Evolutionary conservation across 2,329 filamentous ascomycete genomes (phyloP).

Genomic region (Penicillium crustosum): DNA sequence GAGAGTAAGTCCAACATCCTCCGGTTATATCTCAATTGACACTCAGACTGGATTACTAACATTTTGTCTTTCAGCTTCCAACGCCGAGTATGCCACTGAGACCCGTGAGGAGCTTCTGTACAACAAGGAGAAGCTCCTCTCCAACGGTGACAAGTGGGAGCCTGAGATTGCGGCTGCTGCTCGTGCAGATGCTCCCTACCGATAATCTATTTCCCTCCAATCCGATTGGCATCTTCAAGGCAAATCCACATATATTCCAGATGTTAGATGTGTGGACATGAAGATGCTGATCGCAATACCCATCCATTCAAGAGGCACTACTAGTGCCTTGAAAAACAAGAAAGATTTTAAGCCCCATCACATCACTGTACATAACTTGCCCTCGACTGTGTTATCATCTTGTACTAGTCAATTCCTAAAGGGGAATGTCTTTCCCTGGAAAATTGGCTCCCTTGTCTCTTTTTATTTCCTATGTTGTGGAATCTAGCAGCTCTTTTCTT

Average conservation of each 20-base stretch:
- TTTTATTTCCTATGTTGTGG: slow-evolving; percentile 30
- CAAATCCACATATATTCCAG: neutral
- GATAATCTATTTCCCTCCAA: slow-evolving; percentile 52
- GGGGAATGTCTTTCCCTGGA: slow-evolving; percentile 21
- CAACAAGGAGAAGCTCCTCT: slow-evolving; percentile 92
- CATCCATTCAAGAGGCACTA: slow-evolving; percentile 6
- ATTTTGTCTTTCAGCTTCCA: slow-evolving; percentile 52
- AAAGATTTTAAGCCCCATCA: slow-evolving; percentile 18
- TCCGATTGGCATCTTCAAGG: neutral
- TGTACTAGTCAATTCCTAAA: slow-evolving; percentile 34
- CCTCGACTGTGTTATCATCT: slow-evolving; percentile 28
- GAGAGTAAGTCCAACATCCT: slow-evolving; percentile 55
- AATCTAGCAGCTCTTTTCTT: slow-evolving; percentile 28
- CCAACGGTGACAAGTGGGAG: slow-evolving; percentile 96
- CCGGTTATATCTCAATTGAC: neutral
- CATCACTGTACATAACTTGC: slow-evolving; percentile 36
- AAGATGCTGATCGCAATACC: slow-evolving; percentile 10
- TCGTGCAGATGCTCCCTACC: slow-evolving; percentile 88
- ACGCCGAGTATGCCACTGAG: slow-evolving; percentile 73
- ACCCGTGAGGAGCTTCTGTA: slow-evolving; percentile 91
- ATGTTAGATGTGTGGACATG: neutral
- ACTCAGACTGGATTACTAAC: neutral
- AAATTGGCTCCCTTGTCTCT: slow-evolving; percentile 24
- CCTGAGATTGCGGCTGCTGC: slow-evolving; percentile 90
- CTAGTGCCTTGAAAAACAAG: slow-evolving; percentile 21